These are phyloP conservation scores for Candolleomyces eurysporus DNA, from an alignment of 768 basidiomycete species.

Conservation along the genomic window DNA sequence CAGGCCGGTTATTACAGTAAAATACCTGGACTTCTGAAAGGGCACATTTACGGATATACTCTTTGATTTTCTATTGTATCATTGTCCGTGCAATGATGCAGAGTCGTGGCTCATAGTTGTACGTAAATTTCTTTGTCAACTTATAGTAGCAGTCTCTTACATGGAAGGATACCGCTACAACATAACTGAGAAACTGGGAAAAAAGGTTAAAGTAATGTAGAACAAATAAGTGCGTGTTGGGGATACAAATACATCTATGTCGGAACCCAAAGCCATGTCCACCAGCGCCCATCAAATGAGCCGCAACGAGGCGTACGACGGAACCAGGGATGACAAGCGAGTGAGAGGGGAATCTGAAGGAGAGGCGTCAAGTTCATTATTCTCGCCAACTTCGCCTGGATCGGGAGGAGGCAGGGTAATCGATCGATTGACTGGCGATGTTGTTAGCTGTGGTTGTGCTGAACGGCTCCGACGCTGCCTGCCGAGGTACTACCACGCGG, in stretches of 20 bases:
- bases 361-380: background rate
- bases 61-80: too few species aligned
- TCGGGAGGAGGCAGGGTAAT: background rate
- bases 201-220: too few species aligned
- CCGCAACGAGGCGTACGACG: slow-evolving; percentile 5
- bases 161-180: too few species aligned
- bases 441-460: background rate
- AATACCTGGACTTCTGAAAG: background rate
- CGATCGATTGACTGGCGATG: background rate
- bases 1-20: background rate
- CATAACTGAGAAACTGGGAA: too few species aligned
- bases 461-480: slow-evolving; percentile 9
- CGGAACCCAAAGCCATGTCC: slow-evolving; percentile 15
- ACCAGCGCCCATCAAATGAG: slow-evolving; percentile 17
- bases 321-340: background rate
- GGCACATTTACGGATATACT: too few species aligned
- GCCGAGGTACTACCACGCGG: background rate
- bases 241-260: too few species aligned
- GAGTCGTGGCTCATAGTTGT: too few species aligned
- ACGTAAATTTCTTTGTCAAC: too few species aligned
- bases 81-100: too few species aligned
- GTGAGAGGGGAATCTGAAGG: slow-evolving; percentile 9
- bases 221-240: too few species aligned
- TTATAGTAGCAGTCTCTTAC: too few species aligned
- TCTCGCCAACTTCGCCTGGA: background rate